These are phyloP conservation scores for Rhodotorula sp. DNA, from an alignment of 1,284 basidiomycete species.

Conservation along the genomic window DNA sequence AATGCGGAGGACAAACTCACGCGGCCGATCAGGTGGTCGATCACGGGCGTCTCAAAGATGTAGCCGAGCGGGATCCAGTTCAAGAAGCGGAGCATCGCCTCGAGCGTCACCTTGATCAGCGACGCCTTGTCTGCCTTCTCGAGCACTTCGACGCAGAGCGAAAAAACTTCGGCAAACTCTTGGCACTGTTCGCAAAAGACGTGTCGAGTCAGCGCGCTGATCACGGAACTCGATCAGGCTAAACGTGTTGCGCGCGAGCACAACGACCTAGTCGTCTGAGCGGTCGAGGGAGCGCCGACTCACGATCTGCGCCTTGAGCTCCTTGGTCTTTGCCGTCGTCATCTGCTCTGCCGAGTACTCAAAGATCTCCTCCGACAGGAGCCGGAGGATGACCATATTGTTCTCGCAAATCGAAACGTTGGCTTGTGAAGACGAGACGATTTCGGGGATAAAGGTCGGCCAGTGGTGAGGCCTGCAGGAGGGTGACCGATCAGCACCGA, in stretches of 20 bases:
- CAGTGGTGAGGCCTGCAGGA: constrained; percentile 76
- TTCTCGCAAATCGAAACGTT: constrained; percentile 98
- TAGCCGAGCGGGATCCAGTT: constrained; percentile 99
- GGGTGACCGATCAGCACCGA: not conserved
- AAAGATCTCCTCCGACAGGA: constrained; percentile 98
- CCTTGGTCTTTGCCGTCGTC: constrained; percentile 97
- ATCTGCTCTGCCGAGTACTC: constrained; percentile 99
- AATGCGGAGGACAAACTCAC: constrained; percentile 56
- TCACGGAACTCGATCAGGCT: too few relatives aligned
- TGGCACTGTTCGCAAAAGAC: constrained; percentile 59
- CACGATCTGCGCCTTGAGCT: constrained; percentile 89
- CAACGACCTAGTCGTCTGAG: not conserved
- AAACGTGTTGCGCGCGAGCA: not conserved
- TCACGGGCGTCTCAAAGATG: constrained; percentile 98
- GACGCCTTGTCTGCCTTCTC: constrained; percentile 97
- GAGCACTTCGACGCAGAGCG: constrained; percentile 90
- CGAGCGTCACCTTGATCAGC: constrained; percentile 90
- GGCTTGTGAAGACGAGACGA: constrained; percentile 94
- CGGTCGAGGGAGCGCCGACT: not conserved
- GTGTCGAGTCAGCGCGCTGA: not conserved
- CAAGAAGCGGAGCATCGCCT: constrained; percentile 92
- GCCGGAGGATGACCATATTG: constrained; percentile 98
- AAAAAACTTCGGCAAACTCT: constrained; percentile 95
- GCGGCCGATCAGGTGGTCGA: constrained; percentile 85
- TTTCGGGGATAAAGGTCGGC: constrained; percentile 97